These are phyloP conservation scores for Penicillium fimorum DNA, from an alignment of 495 filamentous ascomycete species.

Conservation along the genomic window DNA sequence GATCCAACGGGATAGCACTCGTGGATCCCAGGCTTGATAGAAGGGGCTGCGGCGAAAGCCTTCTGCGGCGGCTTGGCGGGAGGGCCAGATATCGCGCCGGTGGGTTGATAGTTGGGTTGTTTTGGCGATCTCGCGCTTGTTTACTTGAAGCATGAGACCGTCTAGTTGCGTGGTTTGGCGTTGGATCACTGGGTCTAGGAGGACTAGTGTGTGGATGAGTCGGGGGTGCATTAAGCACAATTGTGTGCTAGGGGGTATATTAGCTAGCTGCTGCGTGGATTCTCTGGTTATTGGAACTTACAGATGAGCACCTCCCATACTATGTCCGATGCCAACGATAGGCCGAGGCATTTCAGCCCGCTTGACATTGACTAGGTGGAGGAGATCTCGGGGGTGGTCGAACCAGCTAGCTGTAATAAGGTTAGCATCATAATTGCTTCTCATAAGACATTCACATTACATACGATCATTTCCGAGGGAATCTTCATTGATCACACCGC, in stretches of 20 bases:
- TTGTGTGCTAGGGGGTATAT: constrained; percentile 37
- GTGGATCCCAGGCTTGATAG: constrained; percentile 72
- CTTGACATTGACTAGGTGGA: constrained; percentile 84
- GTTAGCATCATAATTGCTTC: constrained; percentile 7
- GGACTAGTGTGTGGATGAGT: constrained; percentile 70
- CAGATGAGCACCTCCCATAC: constrained; percentile 74
- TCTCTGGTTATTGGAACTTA: constrained; percentile 23
- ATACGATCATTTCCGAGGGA: constrained; percentile 76
- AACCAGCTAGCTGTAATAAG: constrained; percentile 66
- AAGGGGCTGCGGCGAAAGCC: constrained; percentile 61
- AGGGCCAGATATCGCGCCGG: constrained; percentile 71
- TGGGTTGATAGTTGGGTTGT: constrained; percentile 56
- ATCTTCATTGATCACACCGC: constrained; percentile 70
- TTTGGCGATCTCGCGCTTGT: constrained; percentile 33
- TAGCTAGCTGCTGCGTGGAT: constrained; percentile 2
- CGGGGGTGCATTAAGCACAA: constrained; percentile 77
- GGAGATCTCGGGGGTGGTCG: constrained; percentile 82
- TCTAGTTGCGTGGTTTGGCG: constrained; percentile 45
- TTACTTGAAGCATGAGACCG: constrained; percentile 20
- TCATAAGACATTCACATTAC: constrained; percentile 14
- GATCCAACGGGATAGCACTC: constrained; percentile 66
- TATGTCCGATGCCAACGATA: constrained; percentile 87
- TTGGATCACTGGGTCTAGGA: constrained; percentile 80
- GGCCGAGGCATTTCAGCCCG: constrained; percentile 81
- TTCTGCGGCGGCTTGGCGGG: constrained; percentile 57